phyloP scores from a whole-genome alignment of 2,329 filamentous ascomycete species.

The Zasmidium citrigriseum region DNA sequence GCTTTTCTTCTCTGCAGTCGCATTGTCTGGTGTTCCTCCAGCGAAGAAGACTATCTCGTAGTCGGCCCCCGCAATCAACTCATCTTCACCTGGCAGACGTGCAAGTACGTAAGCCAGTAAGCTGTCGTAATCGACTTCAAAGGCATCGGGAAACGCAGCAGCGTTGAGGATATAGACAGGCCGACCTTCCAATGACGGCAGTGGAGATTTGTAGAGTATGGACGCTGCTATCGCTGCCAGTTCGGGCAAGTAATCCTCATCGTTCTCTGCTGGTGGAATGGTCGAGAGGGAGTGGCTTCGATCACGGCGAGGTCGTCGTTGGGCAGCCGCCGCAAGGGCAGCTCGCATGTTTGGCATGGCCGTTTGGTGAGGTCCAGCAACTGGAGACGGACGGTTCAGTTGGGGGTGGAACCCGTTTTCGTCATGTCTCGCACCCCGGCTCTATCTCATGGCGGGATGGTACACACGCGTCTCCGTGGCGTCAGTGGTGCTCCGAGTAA shows the following conservation, averaged over 20 bases:
- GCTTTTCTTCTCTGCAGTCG: constrained; percentile 47
- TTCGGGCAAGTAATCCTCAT: constrained; percentile 48
- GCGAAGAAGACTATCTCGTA: constrained; percentile 62
- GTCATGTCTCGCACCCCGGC: background rate
- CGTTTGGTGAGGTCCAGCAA: background rate
- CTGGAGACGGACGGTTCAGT: background rate
- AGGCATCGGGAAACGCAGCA: constrained; percentile 57
- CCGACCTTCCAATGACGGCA: constrained; percentile 50
- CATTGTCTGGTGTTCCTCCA: constrained; percentile 51
- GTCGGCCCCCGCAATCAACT: constrained; percentile 53
- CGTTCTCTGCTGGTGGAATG: constrained; percentile 47
- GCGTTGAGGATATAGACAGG: constrained; percentile 58
- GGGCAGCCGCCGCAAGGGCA: constrained; percentile 32
- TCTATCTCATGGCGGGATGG: background rate
- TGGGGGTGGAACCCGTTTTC: background rate
- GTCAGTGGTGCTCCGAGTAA: background rate
- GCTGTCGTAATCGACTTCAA: constrained; percentile 55
- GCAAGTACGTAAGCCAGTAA: constrained; percentile 58
- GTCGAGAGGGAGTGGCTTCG: constrained; percentile 48
- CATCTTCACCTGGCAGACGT: constrained; percentile 56
- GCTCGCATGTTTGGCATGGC: constrained; percentile 29
- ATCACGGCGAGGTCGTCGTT: constrained; percentile 24
- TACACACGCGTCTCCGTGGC: background rate
- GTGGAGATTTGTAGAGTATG: constrained; percentile 56
- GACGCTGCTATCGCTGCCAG: constrained; percentile 53